phyloP scores from a whole-genome alignment of 192 early-diverging fungal species.

The Coemansia brasiliensis region DNA sequence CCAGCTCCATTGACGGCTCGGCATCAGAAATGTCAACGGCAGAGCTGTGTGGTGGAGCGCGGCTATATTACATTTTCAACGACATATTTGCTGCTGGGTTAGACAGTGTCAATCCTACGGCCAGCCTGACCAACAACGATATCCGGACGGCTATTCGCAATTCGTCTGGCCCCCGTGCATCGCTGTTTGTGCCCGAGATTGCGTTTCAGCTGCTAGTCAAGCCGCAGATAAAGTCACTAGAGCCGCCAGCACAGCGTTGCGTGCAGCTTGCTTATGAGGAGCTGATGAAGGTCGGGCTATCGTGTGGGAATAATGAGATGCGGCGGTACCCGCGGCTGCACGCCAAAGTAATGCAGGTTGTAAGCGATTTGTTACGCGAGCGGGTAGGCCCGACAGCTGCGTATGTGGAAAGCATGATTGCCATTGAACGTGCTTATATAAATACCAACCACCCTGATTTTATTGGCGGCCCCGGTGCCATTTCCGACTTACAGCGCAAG shows the following conservation, averaged over 20 bases:
- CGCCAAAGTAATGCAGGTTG: conserved; percentile 70
- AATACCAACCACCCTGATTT: conserved; percentile 88
- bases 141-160: conserved; percentile 84
- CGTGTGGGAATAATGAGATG: conserved; percentile 74
- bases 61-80: conserved; percentile 83
- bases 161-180: conserved; percentile 75
- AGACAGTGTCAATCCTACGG: conserved; percentile 70
- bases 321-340: conserved; percentile 75
- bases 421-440: conserved; percentile 80
- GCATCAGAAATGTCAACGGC: conserved; percentile 69
- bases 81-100: conserved; percentile 73
- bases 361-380: conserved; percentile 76
- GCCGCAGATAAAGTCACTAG: conserved; percentile 75
- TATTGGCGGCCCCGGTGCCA: conserved; percentile 75
- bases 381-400: conserved; percentile 67
- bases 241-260: conserved; percentile 74
- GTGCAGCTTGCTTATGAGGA: conserved; percentile 84
- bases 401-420: conserved; percentile 79
- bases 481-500: conserved; percentile 67
- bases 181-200: conserved; percentile 82
- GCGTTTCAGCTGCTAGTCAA: conserved; percentile 83
- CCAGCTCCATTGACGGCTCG: conserved; percentile 77
- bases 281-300: conserved; percentile 76
- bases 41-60: conserved; percentile 78
- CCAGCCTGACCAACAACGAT: conserved; percentile 68